Conservation (phyloP, 2,329 filamentous ascomycete genomes). For the Diaporthe sp. region DNA sequence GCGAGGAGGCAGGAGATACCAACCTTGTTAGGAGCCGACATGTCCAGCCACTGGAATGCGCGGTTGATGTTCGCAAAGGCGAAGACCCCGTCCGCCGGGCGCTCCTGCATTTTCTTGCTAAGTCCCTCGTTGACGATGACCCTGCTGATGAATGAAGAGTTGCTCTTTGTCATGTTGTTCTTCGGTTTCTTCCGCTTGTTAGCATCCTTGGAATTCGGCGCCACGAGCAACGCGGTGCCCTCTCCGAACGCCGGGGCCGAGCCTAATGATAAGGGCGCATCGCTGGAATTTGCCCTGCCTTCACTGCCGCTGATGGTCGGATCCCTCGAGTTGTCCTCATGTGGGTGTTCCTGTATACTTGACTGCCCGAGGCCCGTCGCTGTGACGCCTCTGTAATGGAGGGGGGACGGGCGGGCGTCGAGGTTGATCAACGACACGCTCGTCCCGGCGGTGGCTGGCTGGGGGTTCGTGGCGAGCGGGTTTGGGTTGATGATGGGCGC, state of each 20-base stretch:
- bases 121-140: constrained; percentile 91
- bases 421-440: constrained; percentile 84
- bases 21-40: constrained; percentile 79
- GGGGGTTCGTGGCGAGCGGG: constrained; percentile 86
- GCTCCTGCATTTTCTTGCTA: constrained; percentile 83
- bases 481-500: constrained; percentile 89
- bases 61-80: constrained; percentile 96
- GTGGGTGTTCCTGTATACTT: constrained; percentile 73
- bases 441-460: constrained; percentile 87
- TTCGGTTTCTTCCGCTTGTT: constrained; percentile 93
- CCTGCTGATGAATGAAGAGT: constrained; percentile 97
- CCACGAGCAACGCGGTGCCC: constrained; percentile 80
- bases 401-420: constrained; percentile 71
- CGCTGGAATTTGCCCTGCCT: constrained; percentile 67
- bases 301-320: constrained; percentile 67
- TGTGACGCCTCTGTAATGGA: constrained; percentile 68
- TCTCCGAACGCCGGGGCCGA: constrained; percentile 84
- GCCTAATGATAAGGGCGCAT: constrained; percentile 58
- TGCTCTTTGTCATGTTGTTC: constrained; percentile 98
- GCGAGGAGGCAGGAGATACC: background rate
- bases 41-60: constrained; percentile 95
- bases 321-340: constrained; percentile 73
- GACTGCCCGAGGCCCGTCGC: constrained; percentile 61
- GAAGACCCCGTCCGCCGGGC: constrained; percentile 83
- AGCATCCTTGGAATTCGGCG: constrained; percentile 76